A percentile compares a stretch with the other conserved stretches of the same genome.
Evolutionary conservation across 176 grass and related monocot species (phyloP).

Genomic region (Typha latifolia): DNA sequence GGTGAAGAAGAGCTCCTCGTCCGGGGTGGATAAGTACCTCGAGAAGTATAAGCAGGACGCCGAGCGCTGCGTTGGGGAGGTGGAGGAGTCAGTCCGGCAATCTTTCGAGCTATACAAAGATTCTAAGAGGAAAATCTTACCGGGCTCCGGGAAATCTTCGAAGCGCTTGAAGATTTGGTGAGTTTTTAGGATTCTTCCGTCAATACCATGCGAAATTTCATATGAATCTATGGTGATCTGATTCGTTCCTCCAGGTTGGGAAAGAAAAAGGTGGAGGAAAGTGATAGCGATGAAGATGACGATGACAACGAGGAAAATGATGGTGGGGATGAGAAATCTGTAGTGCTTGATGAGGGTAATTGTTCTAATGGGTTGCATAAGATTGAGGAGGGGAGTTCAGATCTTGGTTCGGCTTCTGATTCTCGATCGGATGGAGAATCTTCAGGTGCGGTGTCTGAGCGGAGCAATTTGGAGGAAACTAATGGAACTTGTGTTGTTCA

Average conservation of each 20-base stretch:
- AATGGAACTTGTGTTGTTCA: slow-evolving; percentile 26
- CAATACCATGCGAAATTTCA: not conserved
- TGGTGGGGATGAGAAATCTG: slow-evolving; percentile 35
- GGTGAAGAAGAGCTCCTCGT: slow-evolving; percentile 22
- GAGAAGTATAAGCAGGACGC: slow-evolving; percentile 81
- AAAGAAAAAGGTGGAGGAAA: slow-evolving; percentile 64
- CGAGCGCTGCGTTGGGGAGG: slow-evolving; percentile 56
- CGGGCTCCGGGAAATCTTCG: slow-evolving; percentile 34
- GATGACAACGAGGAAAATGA: slow-evolving; percentile 38
- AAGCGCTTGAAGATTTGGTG: slow-evolving; percentile 92
- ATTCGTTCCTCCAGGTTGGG: slow-evolving; percentile 57
- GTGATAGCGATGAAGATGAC: slow-evolving; percentile 42
- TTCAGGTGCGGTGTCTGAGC: slow-evolving; percentile 33
- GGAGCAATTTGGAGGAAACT: slow-evolving; percentile 38
- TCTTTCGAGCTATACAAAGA: slow-evolving; percentile 46
- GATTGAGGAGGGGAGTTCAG: slow-evolving; percentile 28
- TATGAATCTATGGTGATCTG: slow-evolving; percentile 1
- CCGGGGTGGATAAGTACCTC: slow-evolving; percentile 79
- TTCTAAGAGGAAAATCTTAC: slow-evolving; percentile 56
- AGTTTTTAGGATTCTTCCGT: slow-evolving; percentile 12
- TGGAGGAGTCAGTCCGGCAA: slow-evolving; percentile 70
- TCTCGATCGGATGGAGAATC: slow-evolving; percentile 53
- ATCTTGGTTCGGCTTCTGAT: slow-evolving; percentile 36
- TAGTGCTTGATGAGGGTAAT: slow-evolving; percentile 49
- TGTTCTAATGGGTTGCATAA: slow-evolving; percentile 42